Conservation (phyloP, 352 stramenopile species). For the Blastocystis sp. region DNA sequence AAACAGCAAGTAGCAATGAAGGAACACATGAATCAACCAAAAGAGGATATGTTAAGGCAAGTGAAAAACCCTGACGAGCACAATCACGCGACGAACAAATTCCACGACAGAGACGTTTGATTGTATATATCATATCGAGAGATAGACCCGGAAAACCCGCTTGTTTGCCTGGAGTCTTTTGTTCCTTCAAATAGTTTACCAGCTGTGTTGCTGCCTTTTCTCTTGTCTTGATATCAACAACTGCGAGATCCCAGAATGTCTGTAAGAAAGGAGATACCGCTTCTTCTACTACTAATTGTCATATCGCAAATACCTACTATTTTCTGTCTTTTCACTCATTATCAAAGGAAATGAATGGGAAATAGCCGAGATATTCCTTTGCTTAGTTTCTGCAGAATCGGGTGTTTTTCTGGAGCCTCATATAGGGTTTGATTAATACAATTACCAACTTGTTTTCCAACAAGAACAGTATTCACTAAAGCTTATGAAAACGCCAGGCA, state of each 20-base stretch:
- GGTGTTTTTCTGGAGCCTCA: too few relatives aligned
- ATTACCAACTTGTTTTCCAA: too few relatives aligned
- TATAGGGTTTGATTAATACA: too few relatives aligned
- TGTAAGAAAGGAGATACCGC: not conserved
- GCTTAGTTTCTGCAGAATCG: too few relatives aligned
- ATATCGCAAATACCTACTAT: not conserved
- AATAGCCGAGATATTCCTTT: not conserved
- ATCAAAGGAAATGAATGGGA: conserved; percentile 20
- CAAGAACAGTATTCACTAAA: not conserved
- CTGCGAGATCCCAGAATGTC: conserved; percentile 22
- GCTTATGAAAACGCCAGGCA: conserved; percentile 6
- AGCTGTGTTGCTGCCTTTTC: conserved; percentile 5
- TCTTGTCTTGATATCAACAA: conserved; percentile 23
- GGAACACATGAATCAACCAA: not conserved
- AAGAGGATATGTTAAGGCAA: conserved; percentile 51
- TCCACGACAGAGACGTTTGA: conserved; percentile 28
- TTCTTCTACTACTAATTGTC: not conserved
- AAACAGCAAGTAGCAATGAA: conserved; percentile 1
- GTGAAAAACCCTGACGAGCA: conserved; percentile 40
- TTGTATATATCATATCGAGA: conserved; percentile 54
- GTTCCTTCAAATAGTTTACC: not conserved
- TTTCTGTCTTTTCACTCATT: not conserved
- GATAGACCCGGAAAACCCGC: not conserved
- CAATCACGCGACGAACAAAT: conserved; percentile 33
- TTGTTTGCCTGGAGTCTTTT: conserved; percentile 14